phyloP scores from a whole-genome alignment of 2,329 filamentous ascomycete genomes.

The Pseudopyricularia cyperi region DNA sequence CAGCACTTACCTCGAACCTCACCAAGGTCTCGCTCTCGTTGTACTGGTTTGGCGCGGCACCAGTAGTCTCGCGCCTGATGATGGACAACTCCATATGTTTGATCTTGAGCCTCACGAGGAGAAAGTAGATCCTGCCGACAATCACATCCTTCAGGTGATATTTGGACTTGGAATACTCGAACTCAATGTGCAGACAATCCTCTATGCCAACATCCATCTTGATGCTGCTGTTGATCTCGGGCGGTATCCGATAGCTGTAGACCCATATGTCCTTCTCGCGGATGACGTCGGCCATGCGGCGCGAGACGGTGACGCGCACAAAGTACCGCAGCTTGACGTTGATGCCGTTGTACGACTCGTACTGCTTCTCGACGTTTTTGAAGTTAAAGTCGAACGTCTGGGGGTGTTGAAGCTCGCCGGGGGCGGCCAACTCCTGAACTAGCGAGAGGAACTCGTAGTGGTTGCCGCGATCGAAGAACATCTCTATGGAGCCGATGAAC shows the following conservation, averaged over 20 bases:
- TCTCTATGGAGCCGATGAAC: conserved; percentile 98
- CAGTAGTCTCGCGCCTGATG: conserved; percentile 91
- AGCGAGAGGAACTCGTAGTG: conserved; percentile 98
- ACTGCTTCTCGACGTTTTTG: conserved; percentile 99
- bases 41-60: conserved; percentile 94
- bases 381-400: conserved; percentile 99
- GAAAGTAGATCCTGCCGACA: conserved; percentile 94
- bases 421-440: conserved; percentile 90
- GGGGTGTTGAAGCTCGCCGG: conserved; percentile 94
- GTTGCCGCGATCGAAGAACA: conserved; percentile 99
- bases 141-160: conserved; percentile 99
- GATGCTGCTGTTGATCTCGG: conserved; percentile 95
- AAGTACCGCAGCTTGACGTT: conserved; percentile 99
- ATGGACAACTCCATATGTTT: conserved; percentile 99
- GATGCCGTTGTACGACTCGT: conserved; percentile 99
- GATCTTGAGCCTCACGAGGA: conserved; percentile 94
- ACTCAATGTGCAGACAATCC: conserved; percentile 97
- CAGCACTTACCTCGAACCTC: conserved; percentile 63
- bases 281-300: conserved; percentile 95
- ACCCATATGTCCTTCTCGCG: conserved; percentile 99
- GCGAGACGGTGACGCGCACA: conserved; percentile 87
- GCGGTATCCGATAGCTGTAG: conserved; percentile 94
- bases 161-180: conserved; percentile 98
- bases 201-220: conserved; percentile 99
- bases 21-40: conserved; percentile 98